Base-by-base conservation (phyloP, 2,329 filamentous ascomycete genomes). In the Alternaria sp. region DNA sequence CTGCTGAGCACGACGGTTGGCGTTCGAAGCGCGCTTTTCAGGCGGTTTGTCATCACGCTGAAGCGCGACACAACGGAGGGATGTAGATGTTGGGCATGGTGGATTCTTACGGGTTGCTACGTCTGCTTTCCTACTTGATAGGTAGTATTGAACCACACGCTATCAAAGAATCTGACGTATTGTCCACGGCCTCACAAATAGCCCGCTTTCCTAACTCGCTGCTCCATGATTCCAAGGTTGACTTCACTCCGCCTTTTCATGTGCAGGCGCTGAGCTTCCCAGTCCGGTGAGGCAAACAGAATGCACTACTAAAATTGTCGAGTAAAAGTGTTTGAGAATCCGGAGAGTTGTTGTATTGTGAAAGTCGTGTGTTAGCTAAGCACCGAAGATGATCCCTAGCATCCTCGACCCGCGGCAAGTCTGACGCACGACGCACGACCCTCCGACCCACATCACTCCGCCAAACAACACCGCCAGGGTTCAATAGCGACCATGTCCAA, bases 371-470 rank as follows among this genome's bases (percentile, higher is more conserved):
- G 36, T 17, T 40, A 40, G n/a, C 36, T 40, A 40, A 40, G 36
- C 36, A 40, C 36, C 36, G 9, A 17, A 40, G 36, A 40, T 17
- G 36, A 40, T 61, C 15, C 19, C 17, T 44, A 26, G 69, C 66
- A 28, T 45, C 36, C 61, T 62, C 59, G 61, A 58, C 19, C 40
- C 26, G 52, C 47, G 32, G 49, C 57, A 54, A 25, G 26, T 51
- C 61, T 55, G 54, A 64, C 64, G 64, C 55, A 46, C 57, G 54
- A 49, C 60, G 68, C 71, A 69, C 71, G 68, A 59, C 62, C 69
- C 64, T 50, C 56, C 44, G 68, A 68, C 68, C 70, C 68, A 69
- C 69, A 65, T 59, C 58, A 57, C 65, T 66, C 65, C 66, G 62
- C 71, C 66, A 61, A 61, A 60, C 55, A 50, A 52, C 62, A 50